These are phyloP conservation scores for Hygrocybe coccinea DNA, from an alignment of 768 basidiomycete genomes.

Conservation along the genomic window DNA sequence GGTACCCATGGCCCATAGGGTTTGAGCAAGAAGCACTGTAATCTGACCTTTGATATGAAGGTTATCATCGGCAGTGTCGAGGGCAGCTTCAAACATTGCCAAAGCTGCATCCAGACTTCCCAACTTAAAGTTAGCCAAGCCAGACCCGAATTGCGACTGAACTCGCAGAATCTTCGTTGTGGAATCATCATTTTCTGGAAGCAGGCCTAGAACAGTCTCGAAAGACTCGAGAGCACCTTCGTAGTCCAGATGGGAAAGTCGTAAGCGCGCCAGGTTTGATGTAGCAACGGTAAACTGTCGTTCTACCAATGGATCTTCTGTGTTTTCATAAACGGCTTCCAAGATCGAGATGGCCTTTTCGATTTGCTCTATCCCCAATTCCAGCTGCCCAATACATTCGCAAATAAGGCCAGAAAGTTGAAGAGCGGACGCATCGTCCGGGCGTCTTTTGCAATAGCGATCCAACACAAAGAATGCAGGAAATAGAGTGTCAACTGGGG, in stretches of 20 bases:
- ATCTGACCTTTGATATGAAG: constrained; percentile 57
- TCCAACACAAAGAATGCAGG: constrained; percentile 78
- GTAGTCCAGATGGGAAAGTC: constrained; percentile 56
- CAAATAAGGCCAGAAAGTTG: constrained; percentile 84
- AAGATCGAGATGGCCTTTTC: constrained; percentile 61
- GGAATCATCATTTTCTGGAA: constrained; percentile 42
- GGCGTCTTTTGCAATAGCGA: constrained; percentile 64
- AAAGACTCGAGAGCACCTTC: constrained; percentile 62
- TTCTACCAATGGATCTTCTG: constrained; percentile 76
- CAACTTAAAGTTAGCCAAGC: constrained; percentile 63
- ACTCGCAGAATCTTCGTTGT: constrained; percentile 44
- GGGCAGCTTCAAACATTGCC: constrained; percentile 59
- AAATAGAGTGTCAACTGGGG: constrained; percentile 48
- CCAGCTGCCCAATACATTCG: constrained; percentile 72
- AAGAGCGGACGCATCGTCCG: constrained; percentile 66
- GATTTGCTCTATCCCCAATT: constrained; percentile 55
- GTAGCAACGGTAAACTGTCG: constrained; percentile 77
- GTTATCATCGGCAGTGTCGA: constrained; percentile 51
- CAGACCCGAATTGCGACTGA: constrained; percentile 67
- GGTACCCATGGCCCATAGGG: constrained; percentile 76
- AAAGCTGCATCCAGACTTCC: constrained; percentile 62
- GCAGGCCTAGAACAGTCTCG: constrained; percentile 64
- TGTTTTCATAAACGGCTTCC: constrained; percentile 85
- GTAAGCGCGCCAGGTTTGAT: constrained; percentile 72
- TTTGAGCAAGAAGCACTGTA: constrained; percentile 74